Conservation (phyloP, 1,139 yeast genomes). For the Nakaseomyces delphensis region DNA sequence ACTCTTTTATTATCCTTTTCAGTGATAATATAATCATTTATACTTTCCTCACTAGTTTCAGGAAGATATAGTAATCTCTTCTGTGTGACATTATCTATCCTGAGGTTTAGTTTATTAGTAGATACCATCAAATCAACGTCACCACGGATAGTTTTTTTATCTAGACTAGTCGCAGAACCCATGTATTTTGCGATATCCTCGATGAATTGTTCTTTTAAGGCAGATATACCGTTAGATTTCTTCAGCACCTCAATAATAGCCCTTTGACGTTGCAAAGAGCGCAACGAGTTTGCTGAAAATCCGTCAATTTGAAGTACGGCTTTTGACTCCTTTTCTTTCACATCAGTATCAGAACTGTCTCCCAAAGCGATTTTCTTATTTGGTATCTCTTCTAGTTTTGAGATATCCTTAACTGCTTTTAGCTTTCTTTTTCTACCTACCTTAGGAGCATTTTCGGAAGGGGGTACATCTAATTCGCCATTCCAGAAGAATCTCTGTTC, state of each 20-base stretch:
- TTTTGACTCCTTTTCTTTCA: not conserved
- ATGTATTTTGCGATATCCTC: conserved; percentile 26
- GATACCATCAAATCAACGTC: conserved; percentile 25
- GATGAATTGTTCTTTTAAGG: conserved; percentile 25
- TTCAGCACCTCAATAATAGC: conserved; percentile 26
- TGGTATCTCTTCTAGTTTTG: not conserved
- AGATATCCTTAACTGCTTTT: not conserved
- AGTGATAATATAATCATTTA: conserved; percentile 16
- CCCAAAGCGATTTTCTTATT: conserved; percentile 1
- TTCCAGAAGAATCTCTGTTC: conserved; percentile 29
- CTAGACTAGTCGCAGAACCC: conserved; percentile 26
- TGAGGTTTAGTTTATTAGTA: conserved; percentile 18
- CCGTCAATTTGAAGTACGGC: conserved; percentile 22
- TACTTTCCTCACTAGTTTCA: conserved; percentile 15
- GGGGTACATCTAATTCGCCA: conserved; percentile 23
- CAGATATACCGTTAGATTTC: conserved; percentile 26
- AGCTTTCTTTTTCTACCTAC: conserved; percentile 20
- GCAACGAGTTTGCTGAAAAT: conserved; percentile 28
- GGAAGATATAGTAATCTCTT: conserved; percentile 23
- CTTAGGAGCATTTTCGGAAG: conserved; percentile 16
- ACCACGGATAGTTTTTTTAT: conserved; percentile 29
- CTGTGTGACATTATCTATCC: conserved; percentile 17
- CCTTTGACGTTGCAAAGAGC: conserved; percentile 29
- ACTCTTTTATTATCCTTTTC: conserved; percentile 25
- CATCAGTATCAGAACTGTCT: not conserved